phyloP scores from a whole-genome alignment of 345 rosid species.

The Lepidium africanum region DNA sequence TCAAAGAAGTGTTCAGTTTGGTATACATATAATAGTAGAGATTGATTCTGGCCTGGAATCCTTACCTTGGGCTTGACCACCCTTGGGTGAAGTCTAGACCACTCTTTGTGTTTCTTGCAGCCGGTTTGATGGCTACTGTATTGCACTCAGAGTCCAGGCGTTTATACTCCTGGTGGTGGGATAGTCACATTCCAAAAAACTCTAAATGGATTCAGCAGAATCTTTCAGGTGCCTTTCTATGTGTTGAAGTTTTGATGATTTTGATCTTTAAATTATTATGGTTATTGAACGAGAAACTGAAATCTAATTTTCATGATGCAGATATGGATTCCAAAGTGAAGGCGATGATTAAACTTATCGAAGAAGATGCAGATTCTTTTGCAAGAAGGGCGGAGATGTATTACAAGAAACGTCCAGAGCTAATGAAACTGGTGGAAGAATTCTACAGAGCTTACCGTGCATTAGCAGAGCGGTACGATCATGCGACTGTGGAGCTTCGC shows the following conservation, averaged over 20 bases:
- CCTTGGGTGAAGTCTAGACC: slow-evolving; percentile 57
- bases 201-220: slow-evolving; percentile 99
- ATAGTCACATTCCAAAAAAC: slow-evolving; percentile 94
- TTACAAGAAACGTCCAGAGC: slow-evolving; percentile 96
- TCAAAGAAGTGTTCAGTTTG: not conserved
- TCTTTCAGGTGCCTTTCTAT: slow-evolving; percentile 59
- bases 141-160: slow-evolving; percentile 57
- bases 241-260: not conserved
- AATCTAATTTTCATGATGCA: slow-evolving; percentile 18
- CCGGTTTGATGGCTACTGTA: slow-evolving; percentile 64
- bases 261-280: not conserved
- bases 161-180: slow-evolving; percentile 98
- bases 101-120: slow-evolving; percentile 33
- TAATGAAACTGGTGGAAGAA: slow-evolving; percentile 94
- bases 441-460: slow-evolving; percentile 98
- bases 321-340: slow-evolving; percentile 94
- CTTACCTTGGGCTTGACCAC: slow-evolving; percentile 39
- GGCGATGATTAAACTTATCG: slow-evolving; percentile 91
- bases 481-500: slow-evolving; percentile 83
- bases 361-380: slow-evolving; percentile 99
- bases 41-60: slow-evolving; percentile 68
- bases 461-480: slow-evolving; percentile 89
- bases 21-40: not conserved
- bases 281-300: not conserved
- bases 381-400: slow-evolving; percentile 99